These are phyloP conservation scores for Rhodamnia argentea DNA, from an alignment of 345 rosid genomes.

Conservation along the genomic window DNA sequence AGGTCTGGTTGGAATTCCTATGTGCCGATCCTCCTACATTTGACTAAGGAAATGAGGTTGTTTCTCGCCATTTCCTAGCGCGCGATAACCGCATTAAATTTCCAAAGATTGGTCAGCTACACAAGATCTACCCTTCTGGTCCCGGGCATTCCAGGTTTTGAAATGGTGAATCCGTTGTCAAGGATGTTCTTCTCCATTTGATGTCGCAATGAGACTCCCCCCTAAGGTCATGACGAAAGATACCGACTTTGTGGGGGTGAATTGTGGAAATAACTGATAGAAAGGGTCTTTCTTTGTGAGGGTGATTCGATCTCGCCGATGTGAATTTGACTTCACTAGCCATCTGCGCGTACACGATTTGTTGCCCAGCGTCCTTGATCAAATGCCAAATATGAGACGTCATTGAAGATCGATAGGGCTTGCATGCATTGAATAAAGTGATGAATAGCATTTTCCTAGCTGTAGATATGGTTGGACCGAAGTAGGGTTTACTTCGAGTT, in stretches of 20 bases:
- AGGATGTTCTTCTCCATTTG: not conserved
- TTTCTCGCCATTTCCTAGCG: not conserved
- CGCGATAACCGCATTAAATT: not conserved
- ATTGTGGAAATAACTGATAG: not conserved
- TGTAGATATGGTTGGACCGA: not conserved
- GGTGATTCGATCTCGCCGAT: not conserved
- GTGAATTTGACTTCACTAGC: not conserved
- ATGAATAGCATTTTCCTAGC: not conserved
- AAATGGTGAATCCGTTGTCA: not conserved
- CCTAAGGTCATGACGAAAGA: not conserved
- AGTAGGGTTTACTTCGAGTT: not conserved
- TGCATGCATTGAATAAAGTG: not conserved
- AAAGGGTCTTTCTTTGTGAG: not conserved
- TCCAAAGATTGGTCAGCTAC: not conserved
- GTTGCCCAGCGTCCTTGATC: not conserved
- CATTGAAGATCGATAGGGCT: not conserved
- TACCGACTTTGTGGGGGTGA: not conserved
- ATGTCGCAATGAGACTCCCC: not conserved
- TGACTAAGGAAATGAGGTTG: not conserved
- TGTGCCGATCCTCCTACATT: not conserved
- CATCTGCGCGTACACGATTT: too few relatives aligned
- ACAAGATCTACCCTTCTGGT: not conserved
- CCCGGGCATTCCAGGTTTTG: not conserved
- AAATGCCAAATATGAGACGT: not conserved
- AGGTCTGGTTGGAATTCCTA: not conserved